phyloP scores from a whole-genome alignment of 768 basidiomycete species.

The Trametes cingulata region DNA sequence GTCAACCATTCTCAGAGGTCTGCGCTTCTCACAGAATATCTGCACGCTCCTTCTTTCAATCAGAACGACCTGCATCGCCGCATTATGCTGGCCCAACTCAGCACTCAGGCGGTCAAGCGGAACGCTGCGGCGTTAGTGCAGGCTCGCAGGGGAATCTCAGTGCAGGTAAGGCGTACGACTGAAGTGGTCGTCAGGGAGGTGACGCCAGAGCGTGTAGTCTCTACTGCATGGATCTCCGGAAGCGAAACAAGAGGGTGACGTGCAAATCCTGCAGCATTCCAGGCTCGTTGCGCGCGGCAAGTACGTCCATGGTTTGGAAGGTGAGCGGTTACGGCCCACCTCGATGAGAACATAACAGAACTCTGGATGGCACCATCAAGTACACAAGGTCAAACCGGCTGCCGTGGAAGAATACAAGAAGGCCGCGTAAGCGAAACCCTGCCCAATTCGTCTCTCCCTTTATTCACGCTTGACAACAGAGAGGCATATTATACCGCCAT shows the following conservation, averaged over 20 bases:
- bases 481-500: conserved; percentile 84
- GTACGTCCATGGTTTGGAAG: conserved; percentile 88
- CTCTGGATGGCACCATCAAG: conserved; percentile 39
- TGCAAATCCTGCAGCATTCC: conserved; percentile 80
- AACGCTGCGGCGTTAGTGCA: conserved; percentile 12
- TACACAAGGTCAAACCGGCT: conserved; percentile 84
- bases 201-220: conserved; percentile 48
- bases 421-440: conserved; percentile 64
- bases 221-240: conserved; percentile 92
- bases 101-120: conserved; percentile 22
- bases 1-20: neutral
- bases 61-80: neutral
- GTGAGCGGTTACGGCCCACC: conserved; percentile 44
- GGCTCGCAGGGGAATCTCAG: conserved; percentile 31
- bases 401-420: conserved; percentile 81
- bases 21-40: neutral
- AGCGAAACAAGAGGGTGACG: conserved; percentile 80
- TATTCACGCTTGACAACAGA: conserved; percentile 39
- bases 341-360: neutral
- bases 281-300: conserved; percentile 89
- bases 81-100: conserved; percentile 29
- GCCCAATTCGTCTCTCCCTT: neutral
- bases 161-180: conserved; percentile 32
- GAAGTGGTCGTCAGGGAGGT: conserved; percentile 25
- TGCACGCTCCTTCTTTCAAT: conserved; percentile 3